Conservation (phyloP, 2,329 filamentous ascomycete species). For the Aspergillus novofumigatus region DNA sequence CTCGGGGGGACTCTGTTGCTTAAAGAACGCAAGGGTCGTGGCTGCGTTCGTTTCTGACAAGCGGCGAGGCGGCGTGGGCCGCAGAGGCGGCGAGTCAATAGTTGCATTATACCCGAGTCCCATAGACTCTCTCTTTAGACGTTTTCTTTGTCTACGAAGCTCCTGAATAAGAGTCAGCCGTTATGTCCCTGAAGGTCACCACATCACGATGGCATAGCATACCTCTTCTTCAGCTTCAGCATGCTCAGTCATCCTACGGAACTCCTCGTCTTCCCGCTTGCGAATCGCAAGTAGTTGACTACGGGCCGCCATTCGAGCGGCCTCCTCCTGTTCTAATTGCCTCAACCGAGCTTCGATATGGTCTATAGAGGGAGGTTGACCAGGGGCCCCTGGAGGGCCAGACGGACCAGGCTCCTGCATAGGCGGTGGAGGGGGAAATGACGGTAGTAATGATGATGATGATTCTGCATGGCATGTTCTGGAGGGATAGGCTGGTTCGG, state of each 20-base stretch:
- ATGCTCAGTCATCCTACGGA: slow-evolving; percentile 36
- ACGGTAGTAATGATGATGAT: slow-evolving; percentile 27
- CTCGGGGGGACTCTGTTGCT: slow-evolving; percentile 39
- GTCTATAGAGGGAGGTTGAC: slow-evolving; percentile 28
- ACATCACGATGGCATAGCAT: slow-evolving; percentile 11
- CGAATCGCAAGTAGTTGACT: slow-evolving; percentile 34
- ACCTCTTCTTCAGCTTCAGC: slow-evolving; percentile 41
- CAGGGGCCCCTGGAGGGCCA: slow-evolving; percentile 17
- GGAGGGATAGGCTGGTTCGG: slow-evolving; percentile 32
- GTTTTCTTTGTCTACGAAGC: slow-evolving; percentile 36
- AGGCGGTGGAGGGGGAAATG: slow-evolving; percentile 23
- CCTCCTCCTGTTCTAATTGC: slow-evolving; percentile 39
- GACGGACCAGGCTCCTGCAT: slow-evolving; percentile 28
- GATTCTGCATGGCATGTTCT: slow-evolving; percentile 30
- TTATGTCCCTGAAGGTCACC: not conserved
- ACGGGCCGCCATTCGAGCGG: slow-evolving; percentile 34
- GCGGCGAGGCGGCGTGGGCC: slow-evolving; percentile 35
- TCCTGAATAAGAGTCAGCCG: slow-evolving; percentile 22
- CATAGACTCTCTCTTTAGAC: slow-evolving; percentile 39
- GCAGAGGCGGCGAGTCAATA: slow-evolving; percentile 35
- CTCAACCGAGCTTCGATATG: slow-evolving; percentile 37
- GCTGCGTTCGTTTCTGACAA: slow-evolving; percentile 40
- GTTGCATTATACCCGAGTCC: slow-evolving; percentile 32
- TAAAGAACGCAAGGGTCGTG: slow-evolving; percentile 39
- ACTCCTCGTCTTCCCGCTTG: slow-evolving; percentile 40